Percentiles rank a stretch among this genome's conserved stretches.
These are phyloP conservation scores for Ampelomyces quisqualis DNA, from an alignment of 2,329 filamentous ascomycete genomes.

Conservation along the genomic window DNA sequence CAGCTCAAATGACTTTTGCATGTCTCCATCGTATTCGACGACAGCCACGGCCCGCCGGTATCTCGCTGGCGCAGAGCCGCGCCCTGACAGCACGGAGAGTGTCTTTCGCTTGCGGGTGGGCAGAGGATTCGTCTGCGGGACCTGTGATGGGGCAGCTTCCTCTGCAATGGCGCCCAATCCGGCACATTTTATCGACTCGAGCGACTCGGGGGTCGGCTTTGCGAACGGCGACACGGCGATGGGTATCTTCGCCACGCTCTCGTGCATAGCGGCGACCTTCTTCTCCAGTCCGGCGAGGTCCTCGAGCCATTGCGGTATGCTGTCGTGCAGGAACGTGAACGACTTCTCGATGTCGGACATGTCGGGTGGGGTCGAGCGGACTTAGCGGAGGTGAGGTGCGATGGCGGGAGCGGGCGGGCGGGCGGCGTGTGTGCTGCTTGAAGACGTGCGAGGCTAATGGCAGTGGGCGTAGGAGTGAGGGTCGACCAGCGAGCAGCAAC, in stretches of 20 bases:
- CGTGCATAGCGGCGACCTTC: slow-evolving; percentile 39
- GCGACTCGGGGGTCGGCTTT: slow-evolving; percentile 39
- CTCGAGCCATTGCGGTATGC: slow-evolving; percentile 42
- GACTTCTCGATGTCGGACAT: slow-evolving; percentile 45
- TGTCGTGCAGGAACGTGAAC: slow-evolving; percentile 43
- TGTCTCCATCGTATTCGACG: slow-evolving; percentile 88
- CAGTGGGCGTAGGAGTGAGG: slow-evolving; percentile 5
- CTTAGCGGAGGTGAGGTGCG: not conserved
- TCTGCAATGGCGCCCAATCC: slow-evolving; percentile 28
- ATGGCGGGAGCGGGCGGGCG: slow-evolving; percentile 2
- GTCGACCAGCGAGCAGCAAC: slow-evolving; percentile 19
- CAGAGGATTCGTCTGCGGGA: slow-evolving; percentile 18
- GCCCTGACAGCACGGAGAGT: slow-evolving; percentile 44
- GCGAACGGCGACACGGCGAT: slow-evolving; percentile 28
- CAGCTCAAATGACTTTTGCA: slow-evolving; percentile 79
- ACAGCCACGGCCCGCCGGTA: slow-evolving; percentile 76
- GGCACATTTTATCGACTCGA: slow-evolving; percentile 38
- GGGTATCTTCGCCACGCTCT: slow-evolving; percentile 34
- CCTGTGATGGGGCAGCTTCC: slow-evolving; percentile 15
- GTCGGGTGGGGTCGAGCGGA: slow-evolving; percentile 10
- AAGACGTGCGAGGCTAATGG: not conserved
- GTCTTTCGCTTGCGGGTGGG: slow-evolving; percentile 48
- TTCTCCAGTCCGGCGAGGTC: slow-evolving; percentile 34
- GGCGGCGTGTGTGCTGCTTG: too few species aligned
- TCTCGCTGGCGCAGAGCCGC: slow-evolving; percentile 49